Evolutionary conservation across 2,329 filamentous ascomycete genomes (phyloP), one percentile per base, ranked within the genome.

Genomic region (Nigrospora sphaerica): DNA sequence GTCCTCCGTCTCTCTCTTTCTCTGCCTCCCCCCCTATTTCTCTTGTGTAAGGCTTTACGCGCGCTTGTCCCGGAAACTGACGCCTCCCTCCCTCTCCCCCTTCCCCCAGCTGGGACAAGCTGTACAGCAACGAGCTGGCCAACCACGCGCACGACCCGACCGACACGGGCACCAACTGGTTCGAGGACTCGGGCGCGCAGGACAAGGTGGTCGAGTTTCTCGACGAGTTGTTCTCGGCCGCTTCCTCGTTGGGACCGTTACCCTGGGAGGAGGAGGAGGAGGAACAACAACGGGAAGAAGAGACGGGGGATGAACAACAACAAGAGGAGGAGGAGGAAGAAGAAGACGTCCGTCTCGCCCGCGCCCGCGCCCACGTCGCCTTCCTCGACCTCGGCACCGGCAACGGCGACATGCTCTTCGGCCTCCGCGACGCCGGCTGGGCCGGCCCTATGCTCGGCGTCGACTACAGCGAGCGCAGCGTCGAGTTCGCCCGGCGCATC

Each of bases 151-250:
- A 78, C 51, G 81, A 95, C 68, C 81, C 87, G 11, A 68, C 78
- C 47, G 88, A 95, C 71, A 85, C 85, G 49, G 92, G 92, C 54
- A 95, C 90, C 31, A 83, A 93, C 57, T 98, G 93, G 93, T 98
- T 98, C 76, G 86, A 90, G 63, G 93, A 97, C 69, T 87, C 89
- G 32, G 82, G 86, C 60, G 93, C 93, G 51, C 88, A 95, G 60
- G 75, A 83, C 51, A 91, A 91, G 60, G 81, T 95, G 49, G 67
- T 95, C 19, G 65, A 71, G 11, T 90, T 85, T 62, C 77, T 95
- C 62, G 80, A 52, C 56, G 54, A 54, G 31, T 53, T 63, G 17
- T 47, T 60, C 32, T 32, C 42, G 23, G 14, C 49, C 18, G 42
- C 46, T 13, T 50, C 41, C 17, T 5, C 18, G 9, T 3, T 6